Evolutionary conservation across 2,329 filamentous ascomycete genomes (phyloP).

Genomic region (Onygena corvina): DNA sequence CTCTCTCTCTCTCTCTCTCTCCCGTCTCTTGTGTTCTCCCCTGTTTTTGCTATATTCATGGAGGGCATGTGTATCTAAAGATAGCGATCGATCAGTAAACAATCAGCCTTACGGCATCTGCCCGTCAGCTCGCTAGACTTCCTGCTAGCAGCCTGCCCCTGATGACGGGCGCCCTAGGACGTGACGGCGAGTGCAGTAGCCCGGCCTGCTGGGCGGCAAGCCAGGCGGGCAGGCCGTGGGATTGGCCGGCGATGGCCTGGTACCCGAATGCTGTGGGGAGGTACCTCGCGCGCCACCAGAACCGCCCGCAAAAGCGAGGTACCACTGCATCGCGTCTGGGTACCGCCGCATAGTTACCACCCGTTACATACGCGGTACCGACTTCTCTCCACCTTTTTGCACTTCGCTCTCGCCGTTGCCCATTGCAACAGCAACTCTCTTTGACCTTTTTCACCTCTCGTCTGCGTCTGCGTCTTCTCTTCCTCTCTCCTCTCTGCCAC

Average conservation of each 20-base stretch:
- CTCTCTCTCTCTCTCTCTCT: too few relatives aligned
- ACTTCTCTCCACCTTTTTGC: slow-evolving; percentile 12
- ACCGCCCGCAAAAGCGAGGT: not conserved
- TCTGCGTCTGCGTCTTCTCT: slow-evolving; percentile 13
- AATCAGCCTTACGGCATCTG: slow-evolving; percentile 1
- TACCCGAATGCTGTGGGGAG: not conserved
- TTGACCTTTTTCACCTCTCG: slow-evolving; percentile 10
- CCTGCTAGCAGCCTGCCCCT: not conserved
- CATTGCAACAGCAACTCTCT: slow-evolving; percentile 16
- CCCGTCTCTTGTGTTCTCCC: too few relatives aligned
- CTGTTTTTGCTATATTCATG: too few relatives aligned
- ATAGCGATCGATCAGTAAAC: not conserved
- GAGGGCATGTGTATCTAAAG: not conserved
- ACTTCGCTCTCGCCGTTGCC: slow-evolving; percentile 13
- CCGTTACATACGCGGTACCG: not conserved
- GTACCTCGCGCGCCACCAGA: not conserved
- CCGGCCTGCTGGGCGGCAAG: not conserved
- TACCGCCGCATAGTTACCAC: slow-evolving; percentile 4
- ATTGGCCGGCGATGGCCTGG: not conserved
- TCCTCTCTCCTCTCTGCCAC: slow-evolving; percentile 14
- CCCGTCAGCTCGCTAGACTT: not conserved
- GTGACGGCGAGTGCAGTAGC: slow-evolving; percentile 2
- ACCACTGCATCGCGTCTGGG: not conserved
- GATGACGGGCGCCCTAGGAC: not conserved
- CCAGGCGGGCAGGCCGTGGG: not conserved